Conservation (phyloP, 75 land plant species). For the Selaginella moellendorffii region DNA sequence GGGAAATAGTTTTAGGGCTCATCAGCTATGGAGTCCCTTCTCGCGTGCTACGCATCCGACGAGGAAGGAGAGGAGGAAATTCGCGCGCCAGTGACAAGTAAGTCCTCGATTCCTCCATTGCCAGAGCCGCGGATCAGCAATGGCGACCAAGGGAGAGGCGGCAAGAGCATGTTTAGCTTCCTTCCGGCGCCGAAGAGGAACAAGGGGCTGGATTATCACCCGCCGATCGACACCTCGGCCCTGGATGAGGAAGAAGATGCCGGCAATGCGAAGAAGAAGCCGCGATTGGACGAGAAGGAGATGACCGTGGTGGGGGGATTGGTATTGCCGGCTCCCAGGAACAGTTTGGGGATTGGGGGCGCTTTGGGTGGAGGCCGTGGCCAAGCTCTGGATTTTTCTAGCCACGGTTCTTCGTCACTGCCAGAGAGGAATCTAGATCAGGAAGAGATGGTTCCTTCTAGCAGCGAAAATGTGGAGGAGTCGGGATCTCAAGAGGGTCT, state of each 20-base stretch:
- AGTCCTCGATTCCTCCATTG: too few relatives aligned
- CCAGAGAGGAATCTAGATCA: neutral
- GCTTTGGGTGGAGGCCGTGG: slow-evolving; percentile 15
- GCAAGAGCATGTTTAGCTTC: slow-evolving; percentile 12
- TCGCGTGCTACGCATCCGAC: neutral
- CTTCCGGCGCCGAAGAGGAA: slow-evolving; percentile 27
- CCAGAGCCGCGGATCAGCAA: neutral
- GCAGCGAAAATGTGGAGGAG: too few relatives aligned
- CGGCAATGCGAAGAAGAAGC: slow-evolving; percentile 26
- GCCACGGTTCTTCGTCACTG: neutral
- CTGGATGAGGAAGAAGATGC: slow-evolving; percentile 13
- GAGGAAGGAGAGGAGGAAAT: neutral
- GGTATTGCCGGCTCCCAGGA: slow-evolving; percentile 37
- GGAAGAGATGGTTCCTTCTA: neutral
- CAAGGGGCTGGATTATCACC: slow-evolving; percentile 50
- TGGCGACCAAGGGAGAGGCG: slow-evolving; percentile 1
- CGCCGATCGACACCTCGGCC: slow-evolving; percentile 26
- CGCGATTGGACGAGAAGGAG: slow-evolving; percentile 12
- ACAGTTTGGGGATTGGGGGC: slow-evolving; percentile 14
- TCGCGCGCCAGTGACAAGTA: too few relatives aligned
- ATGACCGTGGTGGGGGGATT: slow-evolving; percentile 3
- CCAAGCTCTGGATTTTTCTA: neutral
- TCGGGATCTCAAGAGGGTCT: neutral
- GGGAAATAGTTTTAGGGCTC: too few relatives aligned
- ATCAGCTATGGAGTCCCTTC: neutral